Conservation (phyloP, 1,284 basidiomycete species). For the Ganoderma lucidum region DNA sequence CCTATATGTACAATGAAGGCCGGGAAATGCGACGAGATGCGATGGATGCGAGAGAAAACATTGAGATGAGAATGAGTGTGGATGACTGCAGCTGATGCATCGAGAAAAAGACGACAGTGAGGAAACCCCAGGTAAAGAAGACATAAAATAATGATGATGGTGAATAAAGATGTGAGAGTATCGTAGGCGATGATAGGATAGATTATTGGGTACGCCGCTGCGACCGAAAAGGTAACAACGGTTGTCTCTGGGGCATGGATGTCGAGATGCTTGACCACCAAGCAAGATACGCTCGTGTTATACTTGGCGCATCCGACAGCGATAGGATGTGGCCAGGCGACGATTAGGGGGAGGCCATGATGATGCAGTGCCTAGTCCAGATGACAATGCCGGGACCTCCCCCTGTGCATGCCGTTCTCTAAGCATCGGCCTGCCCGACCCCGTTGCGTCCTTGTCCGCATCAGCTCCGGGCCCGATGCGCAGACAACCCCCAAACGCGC, state of each 20-base stretch:
- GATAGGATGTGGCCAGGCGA: not conserved
- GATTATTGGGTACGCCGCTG: slow-evolving; percentile 5
- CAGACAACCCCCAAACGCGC: slow-evolving; percentile 1
- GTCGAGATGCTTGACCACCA: not conserved
- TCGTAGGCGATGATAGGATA: slow-evolving; percentile 8
- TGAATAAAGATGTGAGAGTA: slow-evolving; percentile 14
- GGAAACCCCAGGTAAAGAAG: not conserved
- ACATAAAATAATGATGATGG: slow-evolving; percentile 15
- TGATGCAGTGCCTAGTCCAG: not conserved
- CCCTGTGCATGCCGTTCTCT: not conserved
- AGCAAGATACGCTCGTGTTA: not conserved
- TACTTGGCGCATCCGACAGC: not conserved
- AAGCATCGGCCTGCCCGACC: not conserved
- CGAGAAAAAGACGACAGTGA: not conserved
- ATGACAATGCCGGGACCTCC: slow-evolving; percentile 2
- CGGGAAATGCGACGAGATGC: not conserved
- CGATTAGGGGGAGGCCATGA: not conserved
- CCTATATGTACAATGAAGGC: slow-evolving; percentile 5
- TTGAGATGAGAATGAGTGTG: slow-evolving; percentile 12
- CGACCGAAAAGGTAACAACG: not conserved
- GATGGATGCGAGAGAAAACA: slow-evolving; percentile 1
- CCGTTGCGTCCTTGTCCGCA: not conserved
- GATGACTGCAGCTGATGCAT: not conserved
- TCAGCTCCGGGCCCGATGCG: not conserved
- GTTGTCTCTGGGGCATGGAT: not conserved